phyloP scores from a whole-genome alignment of 192 early-diverging fungal genomes.

The Polychytrium aggregatum region DNA sequence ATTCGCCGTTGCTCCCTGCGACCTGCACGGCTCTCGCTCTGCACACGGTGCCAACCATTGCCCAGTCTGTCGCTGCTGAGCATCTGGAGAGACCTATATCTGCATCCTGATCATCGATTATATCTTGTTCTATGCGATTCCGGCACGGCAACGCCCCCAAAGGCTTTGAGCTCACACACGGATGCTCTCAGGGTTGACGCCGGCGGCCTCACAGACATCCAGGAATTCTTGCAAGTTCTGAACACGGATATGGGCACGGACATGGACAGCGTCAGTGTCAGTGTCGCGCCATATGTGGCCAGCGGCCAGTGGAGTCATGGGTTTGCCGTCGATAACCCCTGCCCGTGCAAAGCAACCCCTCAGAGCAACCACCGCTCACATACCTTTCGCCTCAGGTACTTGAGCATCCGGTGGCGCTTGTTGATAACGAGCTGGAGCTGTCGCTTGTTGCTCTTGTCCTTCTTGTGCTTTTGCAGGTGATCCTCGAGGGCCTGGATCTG shows the following conservation, averaged over 20 bases:
- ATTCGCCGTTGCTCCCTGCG: too few relatives aligned
- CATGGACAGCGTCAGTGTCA: not conserved
- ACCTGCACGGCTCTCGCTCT: too few relatives aligned
- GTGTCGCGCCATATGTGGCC: not conserved
- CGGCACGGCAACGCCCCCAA: too few relatives aligned
- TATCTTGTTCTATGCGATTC: too few relatives aligned
- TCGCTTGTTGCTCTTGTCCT: slow-evolving; percentile 86
- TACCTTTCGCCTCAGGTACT: slow-evolving; percentile 72
- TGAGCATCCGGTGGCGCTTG: slow-evolving; percentile 72
- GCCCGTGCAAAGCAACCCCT: too few relatives aligned
- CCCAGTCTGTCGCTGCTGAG: too few relatives aligned
- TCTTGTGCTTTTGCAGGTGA: slow-evolving; percentile 67
- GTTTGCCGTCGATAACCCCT: not conserved
- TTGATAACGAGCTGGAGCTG: slow-evolving; percentile 66
- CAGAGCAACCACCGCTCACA: not conserved
- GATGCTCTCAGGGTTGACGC: slow-evolving; percentile 35
- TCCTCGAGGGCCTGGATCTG: slow-evolving; percentile 75
- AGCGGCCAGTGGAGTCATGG: not conserved
- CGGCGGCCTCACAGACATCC: slow-evolving; percentile 29
- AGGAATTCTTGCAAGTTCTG: slow-evolving; percentile 38
- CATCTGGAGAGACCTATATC: too few relatives aligned
- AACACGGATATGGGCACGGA: not conserved
- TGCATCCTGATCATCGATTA: too few relatives aligned
- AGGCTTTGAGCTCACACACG: too few relatives aligned
- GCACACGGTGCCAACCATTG: too few relatives aligned